phyloP scores from a whole-genome alignment of 2,329 filamentous ascomycete genomes.

The Cladosporium sp. region DNA sequence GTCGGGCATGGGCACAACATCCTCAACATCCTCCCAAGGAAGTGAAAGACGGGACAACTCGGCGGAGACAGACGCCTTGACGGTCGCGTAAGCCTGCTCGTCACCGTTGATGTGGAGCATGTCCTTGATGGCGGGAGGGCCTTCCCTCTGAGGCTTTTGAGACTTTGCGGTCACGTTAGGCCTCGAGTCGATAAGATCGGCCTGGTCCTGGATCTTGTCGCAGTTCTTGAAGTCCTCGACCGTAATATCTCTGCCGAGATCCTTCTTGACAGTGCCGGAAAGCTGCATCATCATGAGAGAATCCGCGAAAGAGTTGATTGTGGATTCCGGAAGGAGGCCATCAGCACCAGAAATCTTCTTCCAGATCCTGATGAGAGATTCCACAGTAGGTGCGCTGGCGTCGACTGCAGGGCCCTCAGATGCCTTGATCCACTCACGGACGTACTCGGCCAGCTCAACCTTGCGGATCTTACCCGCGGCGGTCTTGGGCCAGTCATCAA shows the following conservation, averaged over 20 bases:
- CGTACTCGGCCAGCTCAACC: constrained; percentile 38
- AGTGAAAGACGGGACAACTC: constrained; percentile 32
- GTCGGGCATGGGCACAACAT: constrained; percentile 38
- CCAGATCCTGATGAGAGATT: constrained; percentile 37
- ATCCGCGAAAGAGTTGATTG: constrained; percentile 36
- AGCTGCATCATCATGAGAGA: constrained; percentile 41
- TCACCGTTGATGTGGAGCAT: constrained; percentile 35
- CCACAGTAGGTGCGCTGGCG: constrained; percentile 34
- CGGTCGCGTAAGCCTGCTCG: constrained; percentile 29
- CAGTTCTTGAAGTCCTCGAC: constrained; percentile 39
- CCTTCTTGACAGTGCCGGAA: constrained; percentile 37
- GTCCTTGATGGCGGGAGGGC: constrained; percentile 35
- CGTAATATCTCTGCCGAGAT: constrained; percentile 36
- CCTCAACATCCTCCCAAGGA: constrained; percentile 39
- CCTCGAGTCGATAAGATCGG: constrained; percentile 34
- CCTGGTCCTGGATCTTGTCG: constrained; percentile 36
- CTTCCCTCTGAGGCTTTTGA: constrained; percentile 29
- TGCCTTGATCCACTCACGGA: constrained; percentile 34
- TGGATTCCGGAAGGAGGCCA: constrained; percentile 28
- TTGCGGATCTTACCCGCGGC: constrained; percentile 52
- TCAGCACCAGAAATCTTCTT: constrained; percentile 36
- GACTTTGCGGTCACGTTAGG: constrained; percentile 26
- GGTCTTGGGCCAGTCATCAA: constrained; percentile 46
- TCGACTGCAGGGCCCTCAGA: constrained; percentile 31
- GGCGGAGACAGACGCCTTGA: constrained; percentile 29